Base-by-base conservation (phyloP, 83 land plant genomes). In the Picea abies region DNA sequence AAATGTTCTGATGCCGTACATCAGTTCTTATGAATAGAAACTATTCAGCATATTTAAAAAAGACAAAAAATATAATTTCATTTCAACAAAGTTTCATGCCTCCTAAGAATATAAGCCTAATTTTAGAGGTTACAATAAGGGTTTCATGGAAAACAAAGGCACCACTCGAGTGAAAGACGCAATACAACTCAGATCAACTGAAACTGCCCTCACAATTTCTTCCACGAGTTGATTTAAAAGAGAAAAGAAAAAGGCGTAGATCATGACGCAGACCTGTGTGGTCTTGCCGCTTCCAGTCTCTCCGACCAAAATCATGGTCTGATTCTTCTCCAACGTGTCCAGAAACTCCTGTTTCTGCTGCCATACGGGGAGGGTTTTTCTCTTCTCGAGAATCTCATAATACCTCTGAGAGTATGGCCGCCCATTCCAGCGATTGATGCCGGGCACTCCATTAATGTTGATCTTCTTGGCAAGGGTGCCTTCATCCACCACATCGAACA, bases 231-330 rank as follows among this genome's bases (percentile, higher is more conserved):
- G 0, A 44, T 11, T 29, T 26, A 39, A 80, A 20, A 15, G 19
- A 52, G 7, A 15, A 12, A 52, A 62, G 29, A 41, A 81, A 25
- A 80, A 80, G 35, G 25, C 7, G 4, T 25, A 52, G 16, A n/a
- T 32, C 1, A 4, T 25, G 15, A 66, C 76, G 62, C 84, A 82
- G 23, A 97, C 99, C 96, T 97, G 98, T 22, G 98, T 95, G 1
- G 98, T 95, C 88, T 97, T 97, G 58, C 98, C 99, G 81, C 96
- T 93, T 7, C 99, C 99, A 44, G 98, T 97, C 79, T 97, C 99
- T 41, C 98, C 99, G 67, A 97, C 99, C 32, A 97, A 80, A 56
- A 97, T 90, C 79, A 95, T 78, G 39, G 93, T 88, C 88, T 97
- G 99, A 77, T 92, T 91, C 17, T 81, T 89, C 80, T 87, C 87